These are phyloP conservation scores for Didymella keratinophila DNA, from an alignment of 2,329 filamentous ascomycete species.

Conservation along the genomic window DNA sequence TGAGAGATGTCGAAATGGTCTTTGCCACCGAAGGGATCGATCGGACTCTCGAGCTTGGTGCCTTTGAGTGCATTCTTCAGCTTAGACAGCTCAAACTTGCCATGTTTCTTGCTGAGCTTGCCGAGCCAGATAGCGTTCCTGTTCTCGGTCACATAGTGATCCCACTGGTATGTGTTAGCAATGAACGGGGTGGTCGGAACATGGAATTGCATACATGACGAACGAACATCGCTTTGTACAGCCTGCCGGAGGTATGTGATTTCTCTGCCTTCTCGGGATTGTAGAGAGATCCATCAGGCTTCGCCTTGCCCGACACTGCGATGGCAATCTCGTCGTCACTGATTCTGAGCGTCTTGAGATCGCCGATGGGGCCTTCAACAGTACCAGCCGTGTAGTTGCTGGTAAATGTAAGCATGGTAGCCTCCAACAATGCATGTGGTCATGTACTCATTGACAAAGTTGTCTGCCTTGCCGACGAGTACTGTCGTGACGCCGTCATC, in stretches of 20 bases:
- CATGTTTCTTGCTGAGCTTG: slow-evolving; percentile 55
- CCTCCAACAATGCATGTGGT: background rate
- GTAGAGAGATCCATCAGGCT: slow-evolving; percentile 72
- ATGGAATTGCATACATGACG: slow-evolving; percentile 60
- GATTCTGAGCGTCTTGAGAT: slow-evolving; percentile 57
- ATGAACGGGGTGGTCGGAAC: background rate
- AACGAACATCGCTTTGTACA: slow-evolving; percentile 79
- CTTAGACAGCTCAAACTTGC: slow-evolving; percentile 50
- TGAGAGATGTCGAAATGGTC: slow-evolving; percentile 80
- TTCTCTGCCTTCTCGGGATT: slow-evolving; percentile 69
- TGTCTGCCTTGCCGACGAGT: slow-evolving; percentile 43
- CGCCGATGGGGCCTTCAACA: slow-evolving; percentile 57
- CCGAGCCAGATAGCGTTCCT: slow-evolving; percentile 78
- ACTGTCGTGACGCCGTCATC: slow-evolving; percentile 52
- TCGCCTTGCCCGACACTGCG: slow-evolving; percentile 67
- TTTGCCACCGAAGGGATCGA: slow-evolving; percentile 79
- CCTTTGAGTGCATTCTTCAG: slow-evolving; percentile 71
- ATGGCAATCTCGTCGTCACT: slow-evolving; percentile 52
- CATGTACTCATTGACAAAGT: slow-evolving; percentile 46
- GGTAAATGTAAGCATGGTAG: slow-evolving; percentile 5
- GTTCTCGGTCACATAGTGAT: slow-evolving; percentile 74
- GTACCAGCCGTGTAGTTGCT: slow-evolving; percentile 53
- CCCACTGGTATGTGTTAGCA: slow-evolving; percentile 62
- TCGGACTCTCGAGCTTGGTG: slow-evolving; percentile 68
- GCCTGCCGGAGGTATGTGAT: slow-evolving; percentile 68